Evolutionary conservation across 2,329 filamentous ascomycete genomes (phyloP), one percentile per base, ranked within the genome.

Genomic region (Dothideomycetes sp.): DNA sequence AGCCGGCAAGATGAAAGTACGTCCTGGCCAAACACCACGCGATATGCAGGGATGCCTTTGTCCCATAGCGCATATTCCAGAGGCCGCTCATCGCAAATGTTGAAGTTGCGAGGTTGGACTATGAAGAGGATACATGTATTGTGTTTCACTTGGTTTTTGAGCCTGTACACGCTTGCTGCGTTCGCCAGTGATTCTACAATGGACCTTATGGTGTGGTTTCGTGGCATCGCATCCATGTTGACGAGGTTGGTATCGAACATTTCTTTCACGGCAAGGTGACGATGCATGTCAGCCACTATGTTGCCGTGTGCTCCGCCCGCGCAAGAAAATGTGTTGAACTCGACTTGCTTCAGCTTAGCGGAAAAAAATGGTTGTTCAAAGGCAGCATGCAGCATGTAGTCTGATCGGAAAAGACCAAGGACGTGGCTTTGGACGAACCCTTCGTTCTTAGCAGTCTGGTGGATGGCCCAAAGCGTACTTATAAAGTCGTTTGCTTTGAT

Each of bases 91-190:
- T 68, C 64, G 12, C 60, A 59, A 18, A 65, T 56, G 41, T 67
- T 68, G 52, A 66, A 61, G 46, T 67, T 68, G 19, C 54, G 34
- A 2, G 61, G 59, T 45, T 68, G 64, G 2, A 68, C 64, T 16
- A 65, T 49, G 49, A 66, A 61, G 2, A 69, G 52, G 9, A 69
- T 53, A 5, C 56, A 64, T 8, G 53, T 58, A 19, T 11, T 17
- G 10, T 43, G 19, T 12, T 27, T 7, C 12, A 12, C 12, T 12
- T 7, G 7, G 12, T 7, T 27, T 27, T 7, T 27, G 12, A 7
- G 7, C 22, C 22, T 27, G 22, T 27, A 27, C 7, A 12, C 12
- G 7, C 12, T 12, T 7, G 7, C 22, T 12, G 22, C 22, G 7
- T 12, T 12, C 12, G 22, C 22, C 22, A 27, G 12, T 7, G 22